Base-by-base conservation (phyloP, 176 grass and related monocot species). In the Cenchrus fungigraminus region DNA sequence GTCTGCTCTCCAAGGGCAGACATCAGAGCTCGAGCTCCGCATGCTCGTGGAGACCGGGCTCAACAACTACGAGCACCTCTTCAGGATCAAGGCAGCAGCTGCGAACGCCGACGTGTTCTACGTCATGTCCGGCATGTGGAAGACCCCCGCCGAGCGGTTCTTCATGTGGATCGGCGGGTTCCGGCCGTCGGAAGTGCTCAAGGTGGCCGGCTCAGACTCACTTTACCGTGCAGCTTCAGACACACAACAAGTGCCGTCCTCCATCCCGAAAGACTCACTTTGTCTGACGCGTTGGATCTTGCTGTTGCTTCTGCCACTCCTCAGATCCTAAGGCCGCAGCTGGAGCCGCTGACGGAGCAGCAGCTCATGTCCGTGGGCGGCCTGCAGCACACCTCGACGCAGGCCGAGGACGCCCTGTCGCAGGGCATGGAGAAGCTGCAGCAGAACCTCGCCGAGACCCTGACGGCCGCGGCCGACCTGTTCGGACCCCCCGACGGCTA, bases 151-250 rank as follows among this genome's bases (percentile, higher is more conserved):
- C 17, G 97, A 99, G 83, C 86, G 97, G 31, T 99, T 99, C 86
- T 99, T 99, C 70, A 82, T 99, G 40, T 99, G 97, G 97, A 92
- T 97, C 89, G 97, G 97, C 44, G 97, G 97, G 14, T 99, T 99
- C 86, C 91, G 94, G 71, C 97, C 97, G 40, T 99, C 97, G 50
- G 97, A 99, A 58, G 89, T 99, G 67, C 88, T 99, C 78, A 99
- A 99, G 91, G 95, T 91, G 22, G 17, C 40, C 71, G 37, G 19
- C 51, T 65, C 15, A 3, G 13, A 3, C 7, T 17, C 15, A 25
- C 32, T 50, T 45, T 45, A 14, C 46, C 11, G 40, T 16, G n/a
- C 28, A 59, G 20, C 58, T 81, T 73, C 52, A 42, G 69, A 73
- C 29, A 55, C 17, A 25, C 42, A 10, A 8, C 14, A 3, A 7